Conservation (phyloP, 768 basidiomycete species). For the Gelatoporia subvermispora region DNA sequence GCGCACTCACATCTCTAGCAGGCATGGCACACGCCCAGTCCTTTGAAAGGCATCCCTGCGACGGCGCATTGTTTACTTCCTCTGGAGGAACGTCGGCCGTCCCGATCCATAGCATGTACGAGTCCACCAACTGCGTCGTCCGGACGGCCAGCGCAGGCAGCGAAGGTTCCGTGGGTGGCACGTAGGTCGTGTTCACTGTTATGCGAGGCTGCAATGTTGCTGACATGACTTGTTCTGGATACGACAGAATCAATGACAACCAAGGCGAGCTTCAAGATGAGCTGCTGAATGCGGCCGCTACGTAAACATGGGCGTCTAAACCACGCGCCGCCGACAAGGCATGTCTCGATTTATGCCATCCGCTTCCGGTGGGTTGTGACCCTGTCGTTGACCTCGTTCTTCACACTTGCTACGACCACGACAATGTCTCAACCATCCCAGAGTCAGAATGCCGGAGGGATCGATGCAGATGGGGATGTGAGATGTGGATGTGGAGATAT, state of each 20-base stretch:
- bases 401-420: not conserved
- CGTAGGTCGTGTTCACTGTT: constrained; percentile 42
- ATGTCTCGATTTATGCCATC: not conserved
- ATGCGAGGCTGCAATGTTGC: constrained; percentile 22
- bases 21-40: constrained; percentile 90
- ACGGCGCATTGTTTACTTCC: constrained; percentile 39
- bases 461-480: constrained; percentile 26
- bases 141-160: constrained; percentile 61
- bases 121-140: constrained; percentile 59
- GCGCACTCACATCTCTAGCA: constrained; percentile 28
- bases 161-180: constrained; percentile 45
- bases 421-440: not conserved
- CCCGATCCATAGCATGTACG: constrained; percentile 83
- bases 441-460: constrained; percentile 15
- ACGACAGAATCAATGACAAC: too few relatives aligned
- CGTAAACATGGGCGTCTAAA: too few relatives aligned
- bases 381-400: not conserved
- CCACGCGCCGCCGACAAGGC: not conserved
- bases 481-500: constrained; percentile 21
- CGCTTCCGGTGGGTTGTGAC: too few relatives aligned
- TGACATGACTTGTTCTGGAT: not conserved
- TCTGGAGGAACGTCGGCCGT: constrained; percentile 45
- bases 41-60: constrained; percentile 52
- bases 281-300: too few relatives aligned
- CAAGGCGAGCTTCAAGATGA: too few relatives aligned